Evolutionary conservation across 2,329 filamentous ascomycete species (phyloP).

Genomic region (Microascus cirrosus): DNA sequence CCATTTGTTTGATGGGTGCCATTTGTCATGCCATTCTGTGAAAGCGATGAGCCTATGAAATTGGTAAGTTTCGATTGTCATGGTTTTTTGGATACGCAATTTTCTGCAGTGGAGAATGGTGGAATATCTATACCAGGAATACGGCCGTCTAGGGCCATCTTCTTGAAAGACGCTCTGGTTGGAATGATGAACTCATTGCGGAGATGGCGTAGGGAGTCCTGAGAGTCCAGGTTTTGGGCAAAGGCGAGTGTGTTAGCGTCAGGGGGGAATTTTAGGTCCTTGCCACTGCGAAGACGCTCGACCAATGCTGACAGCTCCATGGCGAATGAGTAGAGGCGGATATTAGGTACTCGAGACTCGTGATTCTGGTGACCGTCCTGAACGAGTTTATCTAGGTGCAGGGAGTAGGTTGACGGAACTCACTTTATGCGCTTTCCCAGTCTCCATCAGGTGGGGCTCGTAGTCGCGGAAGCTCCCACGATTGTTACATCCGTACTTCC

Average conservation of each 20-base stretch:
- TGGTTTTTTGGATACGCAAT: slow-evolving; percentile 4
- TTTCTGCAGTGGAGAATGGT: slow-evolving; percentile 7
- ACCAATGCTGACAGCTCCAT: slow-evolving; percentile 29
- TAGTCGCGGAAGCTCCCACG: not conserved
- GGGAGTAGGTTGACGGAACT: not conserved
- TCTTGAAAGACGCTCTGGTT: slow-evolving; percentile 21
- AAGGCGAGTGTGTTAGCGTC: not conserved
- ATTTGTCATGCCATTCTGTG: not conserved
- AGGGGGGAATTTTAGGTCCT: not conserved
- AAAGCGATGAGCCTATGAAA: not conserved
- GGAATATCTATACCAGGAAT: slow-evolving; percentile 9
- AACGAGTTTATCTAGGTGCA: not conserved
- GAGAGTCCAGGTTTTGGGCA: slow-evolving; percentile 31
- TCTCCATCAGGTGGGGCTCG: not conserved
- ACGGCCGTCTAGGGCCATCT: slow-evolving; percentile 13
- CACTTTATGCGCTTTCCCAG: not conserved
- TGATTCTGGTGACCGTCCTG: not conserved
- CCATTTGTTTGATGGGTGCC: not conserved
- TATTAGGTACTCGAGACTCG: not conserved
- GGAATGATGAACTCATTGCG: slow-evolving; percentile 64
- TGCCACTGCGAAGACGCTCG: slow-evolving; percentile 22
- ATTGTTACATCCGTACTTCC: not conserved
- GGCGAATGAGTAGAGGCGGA: slow-evolving; percentile 3
- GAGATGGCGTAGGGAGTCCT: slow-evolving; percentile 42
- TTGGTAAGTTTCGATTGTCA: not conserved